A percentile compares a stretch with the other conserved stretches of the same genome.
Evolutionary conservation across 164 flowering plant species (phyloP).

Genomic region (Santalum album): DNA sequence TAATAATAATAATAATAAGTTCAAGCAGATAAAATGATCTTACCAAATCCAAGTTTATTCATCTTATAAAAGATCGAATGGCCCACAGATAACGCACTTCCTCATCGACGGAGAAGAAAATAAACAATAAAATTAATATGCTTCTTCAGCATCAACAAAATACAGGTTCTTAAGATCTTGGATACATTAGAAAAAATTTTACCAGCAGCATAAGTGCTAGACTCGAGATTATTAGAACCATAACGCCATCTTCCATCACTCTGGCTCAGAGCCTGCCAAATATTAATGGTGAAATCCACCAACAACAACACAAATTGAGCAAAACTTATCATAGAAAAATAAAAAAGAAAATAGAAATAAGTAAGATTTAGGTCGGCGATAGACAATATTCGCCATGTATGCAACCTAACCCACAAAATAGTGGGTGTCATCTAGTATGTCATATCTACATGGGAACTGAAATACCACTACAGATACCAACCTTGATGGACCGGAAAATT

Average conservation of each 20-base stretch:
- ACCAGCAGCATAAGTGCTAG: conserved; percentile 92
- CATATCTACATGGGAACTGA: not conserved
- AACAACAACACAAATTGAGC: not conserved
- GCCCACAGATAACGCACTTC: not conserved
- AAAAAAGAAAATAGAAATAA: not conserved
- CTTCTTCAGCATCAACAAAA: too few relatives aligned
- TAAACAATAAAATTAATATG: not conserved
- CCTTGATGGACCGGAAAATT: conserved; percentile 83
- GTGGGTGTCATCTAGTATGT: not conserved
- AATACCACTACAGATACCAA: conserved; percentile 10
- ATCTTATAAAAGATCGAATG: not conserved
- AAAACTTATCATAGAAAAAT: not conserved
- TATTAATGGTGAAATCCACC: not conserved
- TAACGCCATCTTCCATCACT: conserved; percentile 98
- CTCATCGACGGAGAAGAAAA: not conserved
- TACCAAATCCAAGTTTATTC: not conserved
- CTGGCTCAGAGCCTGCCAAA: conserved; percentile 75
- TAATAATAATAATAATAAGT: too few relatives aligned
- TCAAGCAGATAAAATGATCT: not conserved
- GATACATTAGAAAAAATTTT: conserved; percentile 8
- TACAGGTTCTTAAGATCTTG: too few relatives aligned
- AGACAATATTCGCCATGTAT: not conserved
- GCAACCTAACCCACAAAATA: not conserved
- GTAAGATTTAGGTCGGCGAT: not conserved
- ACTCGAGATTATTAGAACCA: conserved; percentile 66